Conservation (phyloP, 2,329 filamentous ascomycete species). For the Sporothrix phasma region DNA sequence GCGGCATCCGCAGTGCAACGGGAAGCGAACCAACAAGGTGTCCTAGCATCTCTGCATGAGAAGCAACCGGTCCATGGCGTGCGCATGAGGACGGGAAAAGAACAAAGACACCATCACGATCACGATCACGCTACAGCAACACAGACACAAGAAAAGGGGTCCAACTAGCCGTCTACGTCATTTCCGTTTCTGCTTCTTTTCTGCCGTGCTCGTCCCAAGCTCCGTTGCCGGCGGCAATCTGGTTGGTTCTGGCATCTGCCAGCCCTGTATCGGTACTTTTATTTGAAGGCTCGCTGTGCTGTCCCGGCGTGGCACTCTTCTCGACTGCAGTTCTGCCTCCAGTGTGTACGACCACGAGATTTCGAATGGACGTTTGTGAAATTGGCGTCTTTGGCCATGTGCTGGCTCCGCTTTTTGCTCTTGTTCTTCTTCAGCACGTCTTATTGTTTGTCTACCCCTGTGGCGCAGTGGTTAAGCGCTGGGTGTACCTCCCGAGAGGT, state of each 20-base stretch:
- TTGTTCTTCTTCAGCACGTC: no score
- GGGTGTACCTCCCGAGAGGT: no score
- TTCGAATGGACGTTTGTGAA: no score
- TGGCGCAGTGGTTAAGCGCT: no score
- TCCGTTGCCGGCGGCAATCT: neutral
- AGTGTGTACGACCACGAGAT: neutral
- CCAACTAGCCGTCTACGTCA: neutral
- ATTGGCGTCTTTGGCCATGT: no score
- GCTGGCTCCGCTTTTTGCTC: no score
- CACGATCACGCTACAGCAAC: neutral
- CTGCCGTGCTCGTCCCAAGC: neutral
- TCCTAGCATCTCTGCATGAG: neutral
- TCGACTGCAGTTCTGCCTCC: neutral
- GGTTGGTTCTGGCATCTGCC: neutral
- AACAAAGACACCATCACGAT: neutral
- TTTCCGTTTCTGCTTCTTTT: neutral
- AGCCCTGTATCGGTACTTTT: neutral
- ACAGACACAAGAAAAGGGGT: neutral
- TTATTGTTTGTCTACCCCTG: no score
- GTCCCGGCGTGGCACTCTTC: neutral
- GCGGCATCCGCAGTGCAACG: neutral
- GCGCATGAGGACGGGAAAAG: neutral
- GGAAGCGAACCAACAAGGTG: neutral
- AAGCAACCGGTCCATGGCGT: neutral
- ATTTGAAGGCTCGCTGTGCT: neutral